Evolutionary conservation across 2,329 filamentous ascomycete genomes (phyloP).

Genomic region (Dothidotthia symphoricarpi): DNA sequence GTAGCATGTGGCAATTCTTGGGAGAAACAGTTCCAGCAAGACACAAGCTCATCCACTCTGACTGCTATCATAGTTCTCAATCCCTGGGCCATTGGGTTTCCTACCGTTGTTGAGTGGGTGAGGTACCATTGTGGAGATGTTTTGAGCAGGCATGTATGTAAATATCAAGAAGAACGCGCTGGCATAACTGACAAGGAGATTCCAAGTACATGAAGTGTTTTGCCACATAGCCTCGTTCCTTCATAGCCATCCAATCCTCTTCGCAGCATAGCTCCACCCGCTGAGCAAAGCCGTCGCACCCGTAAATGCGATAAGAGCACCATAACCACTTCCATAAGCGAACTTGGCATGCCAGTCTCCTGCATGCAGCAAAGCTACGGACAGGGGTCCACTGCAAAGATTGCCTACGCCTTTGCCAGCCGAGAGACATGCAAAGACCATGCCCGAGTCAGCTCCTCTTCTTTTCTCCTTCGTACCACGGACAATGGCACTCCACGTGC

Average conservation of each 20-base stretch:
- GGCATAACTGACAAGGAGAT: no score
- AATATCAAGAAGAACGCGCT: no score
- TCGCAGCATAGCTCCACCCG: slow-evolving; percentile 32
- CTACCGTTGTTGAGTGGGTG: no score
- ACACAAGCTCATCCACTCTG: no score
- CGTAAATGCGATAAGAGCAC: slow-evolving; percentile 45
- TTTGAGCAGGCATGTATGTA: no score
- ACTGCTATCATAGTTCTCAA: no score
- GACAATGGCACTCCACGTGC: slow-evolving; percentile 49
- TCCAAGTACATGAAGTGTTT: no score
- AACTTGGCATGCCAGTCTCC: slow-evolving; percentile 38
- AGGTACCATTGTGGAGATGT: no score
- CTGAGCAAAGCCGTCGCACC: slow-evolving; percentile 41
- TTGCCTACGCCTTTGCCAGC: slow-evolving; percentile 54
- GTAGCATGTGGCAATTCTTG: no score
- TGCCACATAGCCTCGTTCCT: not conserved
- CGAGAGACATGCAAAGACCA: slow-evolving; percentile 51
- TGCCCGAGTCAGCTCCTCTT: slow-evolving; percentile 45
- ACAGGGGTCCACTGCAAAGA: slow-evolving; percentile 53
- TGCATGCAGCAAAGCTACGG: slow-evolving; percentile 46
- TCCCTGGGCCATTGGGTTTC: no score
- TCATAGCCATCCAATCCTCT: slow-evolving; percentile 34
- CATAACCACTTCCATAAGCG: slow-evolving; percentile 47
- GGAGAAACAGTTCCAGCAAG: no score
- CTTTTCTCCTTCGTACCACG: slow-evolving; percentile 43